phyloP scores from a whole-genome alignment of 2,329 filamentous ascomycete species.

The Talaromyces sp. region DNA sequence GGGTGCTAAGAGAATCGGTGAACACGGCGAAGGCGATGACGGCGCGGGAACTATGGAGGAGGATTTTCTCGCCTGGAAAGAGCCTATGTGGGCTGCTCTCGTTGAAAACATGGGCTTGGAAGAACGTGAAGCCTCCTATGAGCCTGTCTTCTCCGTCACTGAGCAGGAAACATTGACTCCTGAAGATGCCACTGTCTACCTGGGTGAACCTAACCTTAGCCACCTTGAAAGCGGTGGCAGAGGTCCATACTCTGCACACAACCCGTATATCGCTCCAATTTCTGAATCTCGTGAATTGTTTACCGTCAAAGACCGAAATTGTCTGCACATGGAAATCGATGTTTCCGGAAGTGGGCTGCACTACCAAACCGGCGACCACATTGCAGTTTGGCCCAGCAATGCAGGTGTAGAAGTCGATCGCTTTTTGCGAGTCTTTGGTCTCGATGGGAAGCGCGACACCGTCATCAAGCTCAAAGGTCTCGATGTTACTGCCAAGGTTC shows the following conservation, averaged over 20 bases:
- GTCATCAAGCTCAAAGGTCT: slow-evolving; percentile 87
- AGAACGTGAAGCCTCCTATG: slow-evolving; percentile 93
- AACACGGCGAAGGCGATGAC: slow-evolving; percentile 92
- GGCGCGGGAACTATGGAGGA: slow-evolving; percentile 99
- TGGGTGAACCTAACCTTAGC: slow-evolving; percentile 94
- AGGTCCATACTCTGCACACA: slow-evolving; percentile 92
- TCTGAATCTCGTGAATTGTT: slow-evolving; percentile 88
- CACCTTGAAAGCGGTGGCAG: slow-evolving; percentile 80
- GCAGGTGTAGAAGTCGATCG: slow-evolving; percentile 86
- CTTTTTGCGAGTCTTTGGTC: slow-evolving; percentile 72
- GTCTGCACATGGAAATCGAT: slow-evolving; percentile 92
- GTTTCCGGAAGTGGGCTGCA: slow-evolving; percentile 81
- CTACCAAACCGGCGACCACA: slow-evolving; percentile 96
- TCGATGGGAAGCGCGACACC: slow-evolving; percentile 68
- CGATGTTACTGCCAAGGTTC: slow-evolving; percentile 93
- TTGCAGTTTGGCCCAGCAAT: slow-evolving; percentile 96
- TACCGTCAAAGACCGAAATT: slow-evolving; percentile 83
- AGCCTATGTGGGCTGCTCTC: slow-evolving; percentile 93
- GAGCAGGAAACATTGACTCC: slow-evolving; percentile 68
- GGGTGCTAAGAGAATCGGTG: slow-evolving; percentile 76
- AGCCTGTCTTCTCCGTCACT: slow-evolving; percentile 79
- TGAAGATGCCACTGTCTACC: slow-evolving; percentile 76
- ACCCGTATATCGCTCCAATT: slow-evolving; percentile 94
- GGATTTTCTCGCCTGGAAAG: slow-evolving; percentile 98
- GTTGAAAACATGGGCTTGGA: slow-evolving; percentile 78